Base-by-base conservation (phyloP, 257 asterid species). In the Rehmannia glutinosa region DNA sequence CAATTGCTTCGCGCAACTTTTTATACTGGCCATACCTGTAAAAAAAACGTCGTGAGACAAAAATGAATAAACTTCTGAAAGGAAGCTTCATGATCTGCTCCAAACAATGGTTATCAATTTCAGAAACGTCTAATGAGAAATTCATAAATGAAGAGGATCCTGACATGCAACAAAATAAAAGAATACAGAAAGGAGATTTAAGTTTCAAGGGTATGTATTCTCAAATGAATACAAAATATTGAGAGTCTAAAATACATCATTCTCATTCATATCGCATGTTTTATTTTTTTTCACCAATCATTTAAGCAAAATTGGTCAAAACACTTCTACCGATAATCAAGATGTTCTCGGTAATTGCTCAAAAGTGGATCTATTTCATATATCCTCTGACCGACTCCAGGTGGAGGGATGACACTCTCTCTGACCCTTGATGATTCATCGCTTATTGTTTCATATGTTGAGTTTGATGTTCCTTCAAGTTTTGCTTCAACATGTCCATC, bases 321-420 rank as follows among this genome's bases (percentile, higher is more conserved):
- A 75, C 25, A 41, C 52, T 54, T 66, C 77, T 64, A 94, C 99
- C 98, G 83, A 73, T 88, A 94, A 73, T 89, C 91, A 66, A 94
- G 97, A 84, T 94, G 99, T 20, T 75, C 75, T 42, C 87, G 82
- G 62, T 82, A 49, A 61, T 82, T 84, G 46, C 33, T 84, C 81
- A 94, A 73, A 73, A 86, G 77, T 42, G 98, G 90, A 82, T 94
- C 99, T 70, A 91, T 91, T 80, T 85, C 97, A 55, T 94, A 94
- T 60, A 94, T 94, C 71, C 66, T 87, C 82, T 83, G 93, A 54
- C 98, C 99, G 36, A 10, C 43, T 70, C 97, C 98, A 72, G 97
- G 96, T 41, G 95, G 93, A 76, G 93, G 91, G 61, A 91, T 77
- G 73, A 55, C 70, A 74, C 28, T 77, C 67, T 82, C 71, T 77